Base-by-base conservation (phyloP, 1,284 basidiomycete species). In the Trichosporon sp. region DNA sequence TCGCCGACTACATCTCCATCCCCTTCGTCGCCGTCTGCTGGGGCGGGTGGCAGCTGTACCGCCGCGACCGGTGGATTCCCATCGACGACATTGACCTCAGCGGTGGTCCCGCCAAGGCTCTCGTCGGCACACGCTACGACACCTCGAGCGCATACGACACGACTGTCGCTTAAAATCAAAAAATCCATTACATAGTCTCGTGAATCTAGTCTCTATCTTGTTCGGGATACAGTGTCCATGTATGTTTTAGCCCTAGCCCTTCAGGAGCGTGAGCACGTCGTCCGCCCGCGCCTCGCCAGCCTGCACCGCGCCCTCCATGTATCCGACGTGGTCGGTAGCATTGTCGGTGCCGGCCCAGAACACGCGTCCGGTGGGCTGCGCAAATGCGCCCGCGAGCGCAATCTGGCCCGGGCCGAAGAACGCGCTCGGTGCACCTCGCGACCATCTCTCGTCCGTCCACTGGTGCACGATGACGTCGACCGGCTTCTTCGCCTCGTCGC, bases 301-400 rank as follows among this genome's bases (percentile, higher is more conserved):
- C 56, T 63, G 38, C 38, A 73, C 56, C 12, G 72, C 72, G n/a
- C 72, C 72, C 67, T 73, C 72, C 72, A 73, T 73, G 68, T 73
- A 71, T 32, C 72, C 72, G 16, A 21, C 40, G 48, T 65, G 65
- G n/a, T 59, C n/a, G 11, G 51, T 21, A 32, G 72, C 63, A 35
- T 66, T 68, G 56, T 73, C 72, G 8, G 72, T 71, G 14, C 70
- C 70, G 7, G 67, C 72, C 43, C 71, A 73, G 67, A 51, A 69
- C 31, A 73, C 26, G 43, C 32, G 19, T 8, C 61, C 71, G n/a
- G 67, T 61, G 32, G 71, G 71, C 21, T 40, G 0, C 3, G 2
- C n/a, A 37, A 61, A 66, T n/a, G 65, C 64, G 11, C 26, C 5
- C 0, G 16, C 19, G 38, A 66, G 8, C 16, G 31, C 32, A 3